These are phyloP conservation scores for Claviceps arundinis DNA, from an alignment of 2,329 filamentous ascomycete genomes.

Conservation along the genomic window DNA sequence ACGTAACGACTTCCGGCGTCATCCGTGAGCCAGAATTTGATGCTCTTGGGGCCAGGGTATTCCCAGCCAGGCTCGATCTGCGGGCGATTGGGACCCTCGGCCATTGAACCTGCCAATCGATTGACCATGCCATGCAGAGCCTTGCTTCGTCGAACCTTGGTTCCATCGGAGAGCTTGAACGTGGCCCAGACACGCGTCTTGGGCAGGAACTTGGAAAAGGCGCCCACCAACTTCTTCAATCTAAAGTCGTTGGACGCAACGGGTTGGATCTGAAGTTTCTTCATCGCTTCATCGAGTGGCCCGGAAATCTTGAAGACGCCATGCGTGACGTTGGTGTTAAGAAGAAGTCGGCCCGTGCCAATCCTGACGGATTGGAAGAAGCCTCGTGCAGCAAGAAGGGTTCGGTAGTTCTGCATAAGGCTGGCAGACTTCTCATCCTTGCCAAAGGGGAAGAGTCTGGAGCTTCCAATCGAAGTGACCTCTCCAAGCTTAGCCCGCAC, in stretches of 20 bases:
- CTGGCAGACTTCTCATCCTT: slow-evolving; percentile 12
- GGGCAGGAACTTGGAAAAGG: slow-evolving; percentile 21
- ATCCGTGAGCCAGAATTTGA: slow-evolving; percentile 19
- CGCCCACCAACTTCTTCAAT: slow-evolving; percentile 14
- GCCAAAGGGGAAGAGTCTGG: slow-evolving; percentile 34
- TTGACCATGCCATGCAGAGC: slow-evolving; percentile 19
- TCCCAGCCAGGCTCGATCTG: slow-evolving; percentile 13
- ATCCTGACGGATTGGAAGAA: slow-evolving; percentile 43
- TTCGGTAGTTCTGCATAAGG: slow-evolving; percentile 16
- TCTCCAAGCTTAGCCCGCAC: slow-evolving; percentile 23
- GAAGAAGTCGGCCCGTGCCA: slow-evolving; percentile 37
- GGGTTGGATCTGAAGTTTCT: slow-evolving; percentile 10
- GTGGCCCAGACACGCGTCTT: slow-evolving; percentile 24
- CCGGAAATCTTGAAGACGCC: slow-evolving; percentile 35
- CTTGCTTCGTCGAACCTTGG: slow-evolving; percentile 17
- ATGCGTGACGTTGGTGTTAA: slow-evolving; percentile 43
- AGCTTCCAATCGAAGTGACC: slow-evolving; percentile 29
- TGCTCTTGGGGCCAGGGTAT: slow-evolving; percentile 19
- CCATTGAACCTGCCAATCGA: slow-evolving; percentile 3
- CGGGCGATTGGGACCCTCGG: slow-evolving; percentile 11
- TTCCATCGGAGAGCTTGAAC: slow-evolving; percentile 18
- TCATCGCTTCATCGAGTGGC: slow-evolving; percentile 21
- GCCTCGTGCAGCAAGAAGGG: slow-evolving; percentile 32
- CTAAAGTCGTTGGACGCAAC: slow-evolving; percentile 3
- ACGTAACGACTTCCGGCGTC: slow-evolving; percentile 16